phyloP scores from a whole-genome alignment of 139 green algal species.

The Diplosphaera chodatii region DNA sequence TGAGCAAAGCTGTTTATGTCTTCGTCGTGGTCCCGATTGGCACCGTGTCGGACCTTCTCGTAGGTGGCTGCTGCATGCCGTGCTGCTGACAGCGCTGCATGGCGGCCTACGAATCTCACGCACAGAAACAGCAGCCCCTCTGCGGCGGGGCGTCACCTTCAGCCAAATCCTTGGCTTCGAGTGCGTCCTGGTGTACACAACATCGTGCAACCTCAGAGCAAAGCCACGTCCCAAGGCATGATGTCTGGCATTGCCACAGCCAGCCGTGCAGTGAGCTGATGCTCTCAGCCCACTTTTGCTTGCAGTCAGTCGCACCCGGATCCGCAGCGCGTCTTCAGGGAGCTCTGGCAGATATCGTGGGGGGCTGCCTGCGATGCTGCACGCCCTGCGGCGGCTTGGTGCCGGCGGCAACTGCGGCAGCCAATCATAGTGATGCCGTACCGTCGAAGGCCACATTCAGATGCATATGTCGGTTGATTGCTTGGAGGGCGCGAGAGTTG shows the following conservation, averaged over 20 bases:
- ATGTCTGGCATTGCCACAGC: too few species aligned
- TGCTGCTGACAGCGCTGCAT: neutral
- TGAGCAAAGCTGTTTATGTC: too few species aligned
- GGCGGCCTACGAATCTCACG: neutral
- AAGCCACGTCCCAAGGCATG: too few species aligned
- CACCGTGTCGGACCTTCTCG: too few species aligned
- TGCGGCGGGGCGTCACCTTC: neutral
- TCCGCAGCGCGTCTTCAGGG: neutral
- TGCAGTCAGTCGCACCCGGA: constrained; percentile 2
- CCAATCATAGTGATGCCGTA: neutral
- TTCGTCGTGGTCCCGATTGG: too few species aligned
- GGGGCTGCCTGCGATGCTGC: neutral
- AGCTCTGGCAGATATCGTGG: neutral
- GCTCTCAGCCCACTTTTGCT: neutral
- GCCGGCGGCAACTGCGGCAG: neutral
- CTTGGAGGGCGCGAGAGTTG: too few species aligned
- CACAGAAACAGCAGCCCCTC: neutral
- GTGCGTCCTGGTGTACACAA: neutral
- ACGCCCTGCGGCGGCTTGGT: neutral
- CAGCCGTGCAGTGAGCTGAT: neutral
- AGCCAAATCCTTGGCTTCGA: neutral
- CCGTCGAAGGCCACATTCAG: neutral
- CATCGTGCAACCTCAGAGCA: too few species aligned
- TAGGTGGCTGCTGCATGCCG: neutral
- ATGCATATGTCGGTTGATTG: neutral